phyloP scores from a whole-genome alignment of 495 filamentous ascomycete genomes.

The Penicillium egyptiacum region DNA sequence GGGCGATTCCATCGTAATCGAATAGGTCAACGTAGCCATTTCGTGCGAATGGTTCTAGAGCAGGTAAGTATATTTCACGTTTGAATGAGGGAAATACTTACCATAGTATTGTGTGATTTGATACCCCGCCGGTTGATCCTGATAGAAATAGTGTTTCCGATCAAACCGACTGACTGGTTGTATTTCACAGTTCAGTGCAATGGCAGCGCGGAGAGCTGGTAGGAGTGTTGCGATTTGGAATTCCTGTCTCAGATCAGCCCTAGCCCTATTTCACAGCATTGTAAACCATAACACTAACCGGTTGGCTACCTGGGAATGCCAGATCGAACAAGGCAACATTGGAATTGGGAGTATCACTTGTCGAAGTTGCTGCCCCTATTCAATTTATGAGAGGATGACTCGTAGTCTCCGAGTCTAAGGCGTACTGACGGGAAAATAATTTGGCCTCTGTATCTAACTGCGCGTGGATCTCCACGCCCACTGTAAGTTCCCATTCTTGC shows the following conservation, averaged over 20 bases:
- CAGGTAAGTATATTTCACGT: conserved; percentile 7
- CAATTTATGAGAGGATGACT: conserved; percentile 1
- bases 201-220: conserved; percentile 83
- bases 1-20: conserved; percentile 75
- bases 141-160: conserved; percentile 98
- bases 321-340: conserved; percentile 87
- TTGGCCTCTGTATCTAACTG: conserved; percentile 85
- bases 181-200: conserved; percentile 79
- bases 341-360: conserved; percentile 71
- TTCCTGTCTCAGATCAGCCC: conserved; percentile 35
- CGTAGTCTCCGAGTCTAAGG: neutral
- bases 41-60: conserved; percentile 72
- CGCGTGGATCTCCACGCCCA: conserved; percentile 96
- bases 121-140: conserved; percentile 94
- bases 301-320: conserved; percentile 86
- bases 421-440: conserved; percentile 67
- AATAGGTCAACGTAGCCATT: conserved; percentile 70
- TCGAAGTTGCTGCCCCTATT: conserved; percentile 63
- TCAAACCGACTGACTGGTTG: conserved; percentile 79
- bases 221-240: conserved; percentile 84
- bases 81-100: conserved; percentile 26
- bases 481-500: conserved; percentile 79
- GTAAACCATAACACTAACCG: conserved; percentile 40
- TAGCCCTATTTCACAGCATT: neutral
- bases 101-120: conserved; percentile 96